A percentile compares a stretch with the other conserved stretches of the same genome.
phyloP scores from a whole-genome alignment of 2,329 filamentous ascomycete genomes.

The Cladophialophora bantiana region DNA sequence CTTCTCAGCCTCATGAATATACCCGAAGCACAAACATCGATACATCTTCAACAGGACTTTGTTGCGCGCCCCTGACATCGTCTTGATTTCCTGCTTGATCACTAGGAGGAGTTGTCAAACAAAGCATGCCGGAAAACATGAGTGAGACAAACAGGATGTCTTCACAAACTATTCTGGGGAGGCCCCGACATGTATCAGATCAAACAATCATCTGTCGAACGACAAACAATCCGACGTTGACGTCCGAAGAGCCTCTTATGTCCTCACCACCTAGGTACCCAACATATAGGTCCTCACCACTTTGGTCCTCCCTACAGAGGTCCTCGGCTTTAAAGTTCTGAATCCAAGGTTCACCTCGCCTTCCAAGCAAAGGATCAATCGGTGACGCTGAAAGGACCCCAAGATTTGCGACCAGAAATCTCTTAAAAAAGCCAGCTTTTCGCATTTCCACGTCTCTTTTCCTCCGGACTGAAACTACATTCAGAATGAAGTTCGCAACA shows the following conservation, averaged over 20 bases:
- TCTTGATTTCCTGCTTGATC: neutral
- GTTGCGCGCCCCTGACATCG: neutral
- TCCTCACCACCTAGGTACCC: no score
- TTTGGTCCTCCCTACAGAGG: neutral
- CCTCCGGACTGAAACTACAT: neutral
- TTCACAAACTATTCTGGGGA: neutral
- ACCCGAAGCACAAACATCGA: neutral
- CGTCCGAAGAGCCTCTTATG: neutral
- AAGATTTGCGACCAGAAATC: neutral
- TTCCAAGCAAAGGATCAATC: neutral
- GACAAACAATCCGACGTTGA: neutral
- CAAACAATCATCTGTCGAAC: neutral
- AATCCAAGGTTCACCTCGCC: neutral
- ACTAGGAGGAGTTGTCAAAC: neutral
- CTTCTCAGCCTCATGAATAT: neutral
- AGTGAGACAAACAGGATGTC: slow-evolving; percentile 13
- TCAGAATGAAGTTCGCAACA: neutral
- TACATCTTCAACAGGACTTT: neutral
- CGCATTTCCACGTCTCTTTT: neutral
- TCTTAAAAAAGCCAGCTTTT: neutral
- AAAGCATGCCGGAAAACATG: slow-evolving; percentile 2
- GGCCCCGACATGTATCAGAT: neutral
- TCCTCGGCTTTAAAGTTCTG: neutral
- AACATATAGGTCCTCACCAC: no score
- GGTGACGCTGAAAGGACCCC: neutral